phyloP scores from a whole-genome alignment of 2,329 filamentous ascomycete species.

The Diaporthe australafricana region DNA sequence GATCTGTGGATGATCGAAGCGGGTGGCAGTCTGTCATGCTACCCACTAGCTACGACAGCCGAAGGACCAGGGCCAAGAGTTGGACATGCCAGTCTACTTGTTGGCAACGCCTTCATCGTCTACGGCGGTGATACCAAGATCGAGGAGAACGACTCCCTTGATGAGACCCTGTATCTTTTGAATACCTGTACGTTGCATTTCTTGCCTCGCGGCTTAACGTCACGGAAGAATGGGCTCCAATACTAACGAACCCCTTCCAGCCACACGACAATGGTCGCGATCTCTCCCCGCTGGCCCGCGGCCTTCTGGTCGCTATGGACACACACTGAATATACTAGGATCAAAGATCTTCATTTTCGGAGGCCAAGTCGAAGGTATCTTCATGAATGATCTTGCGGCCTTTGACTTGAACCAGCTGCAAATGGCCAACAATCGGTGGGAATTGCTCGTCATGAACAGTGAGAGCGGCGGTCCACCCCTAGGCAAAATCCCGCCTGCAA shows the following conservation, averaged over 20 bases:
- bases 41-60: conserved; percentile 89
- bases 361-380: conserved; percentile 95
- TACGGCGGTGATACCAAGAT: conserved; percentile 99
- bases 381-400: conserved; percentile 96
- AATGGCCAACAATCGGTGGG: conserved; percentile 92
- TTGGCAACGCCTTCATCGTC: conserved; percentile 98
- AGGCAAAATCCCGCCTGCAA: conserved; percentile 81
- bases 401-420: conserved; percentile 97
- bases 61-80: conserved; percentile 96
- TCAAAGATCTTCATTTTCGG: conserved; percentile 99
- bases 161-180: conserved; percentile 94
- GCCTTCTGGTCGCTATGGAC: conserved; percentile 92
- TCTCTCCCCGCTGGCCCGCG: conserved; percentile 88
- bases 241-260: conserved; percentile 59
- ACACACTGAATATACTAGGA: conserved; percentile 94
- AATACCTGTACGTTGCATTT: conserved; percentile 85
- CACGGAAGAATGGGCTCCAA: neutral
- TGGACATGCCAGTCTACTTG: conserved; percentile 91
- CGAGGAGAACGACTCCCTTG: conserved; percentile 89
- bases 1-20: conserved; percentile 98
- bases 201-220: neutral
- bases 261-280: conserved; percentile 97
- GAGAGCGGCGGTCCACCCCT: conserved; percentile 69
- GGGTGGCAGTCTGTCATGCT: conserved; percentile 87
- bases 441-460: conserved; percentile 84